Evolutionary conservation across 441 rosid species (phyloP), one percentile per base, ranked within the genome.

Genomic region (Isatis lusitanica): DNA sequence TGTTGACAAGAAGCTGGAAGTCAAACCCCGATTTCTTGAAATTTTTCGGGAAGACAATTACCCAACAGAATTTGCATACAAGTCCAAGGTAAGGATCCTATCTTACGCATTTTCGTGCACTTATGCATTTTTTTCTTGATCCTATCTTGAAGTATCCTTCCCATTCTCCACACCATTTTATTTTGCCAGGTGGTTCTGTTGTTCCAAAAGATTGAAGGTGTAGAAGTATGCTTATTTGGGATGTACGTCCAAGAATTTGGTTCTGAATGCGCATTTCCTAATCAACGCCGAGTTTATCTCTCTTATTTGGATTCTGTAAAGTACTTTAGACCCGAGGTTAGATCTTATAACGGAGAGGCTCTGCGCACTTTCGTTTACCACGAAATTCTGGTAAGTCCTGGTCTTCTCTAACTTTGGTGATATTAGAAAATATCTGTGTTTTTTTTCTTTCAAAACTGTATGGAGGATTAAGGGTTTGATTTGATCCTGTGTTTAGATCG

Each of bases 231-330:
- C 83, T 78, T 96, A 50, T 96, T 96, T 80, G 98, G 99, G 66
- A 96, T 96, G 99, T 96, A 96, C 56, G 98, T 94, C 71, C 99
- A 95, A 82, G 99, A 95, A 90, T 95, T 90, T 72, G 99, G 98
- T 74, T 82, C 98, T 48, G 99, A 96, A 82, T 81, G 86, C 60
- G 86, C 83, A 66, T 89, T 85, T 77, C 98, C 93, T 55, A 92
- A 90, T 85, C 98, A 90, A 73, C 93, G 94, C 5, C 94, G 98
- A 50, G 99, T 96, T 26, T 96, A 96, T 84, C 88, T 95, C 42
- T 95, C 99, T 6, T 95, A 95, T 74, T 85, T 95, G 73, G 99
- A 95, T 79, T 95, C 97, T 62, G 99, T 95, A 66, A 95, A 95
- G 84, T 95, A 95, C 79, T 95, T 95, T 64, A 89, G 98, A 80